Evolutionary conservation across 1,284 basidiomycete species (phyloP), one percentile per base, ranked within the genome.

Genomic region (Marasmius sp.): DNA sequence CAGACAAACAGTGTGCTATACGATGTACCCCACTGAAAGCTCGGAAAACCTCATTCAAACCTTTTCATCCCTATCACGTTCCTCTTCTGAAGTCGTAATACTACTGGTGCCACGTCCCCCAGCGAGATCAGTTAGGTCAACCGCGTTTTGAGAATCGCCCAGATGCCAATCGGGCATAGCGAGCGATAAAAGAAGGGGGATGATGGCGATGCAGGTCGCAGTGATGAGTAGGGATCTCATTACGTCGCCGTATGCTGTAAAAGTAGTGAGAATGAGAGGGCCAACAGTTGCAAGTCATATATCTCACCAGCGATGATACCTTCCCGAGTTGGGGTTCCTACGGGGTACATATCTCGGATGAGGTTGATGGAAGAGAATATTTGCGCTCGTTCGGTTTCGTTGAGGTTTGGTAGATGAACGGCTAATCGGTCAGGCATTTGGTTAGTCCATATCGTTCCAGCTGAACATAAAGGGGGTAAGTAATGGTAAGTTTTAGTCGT

Each of bases 351-450:
- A 64, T 80, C 80, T 37, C 71, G 61, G 16, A 78, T 75, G 38
- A 82, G 83, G 53, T 74, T 77, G 67, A 88, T 83, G n/a, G 79
- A 81, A 2, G 83, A 82, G 66, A 81, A 88, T 0, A 86, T 73
- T 47, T 64, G 62, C 1, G 69, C 72, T 6, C 77, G 74, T 11
- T 79, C 74, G 0, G 69, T 73, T 38, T 73, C 70, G 6, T 72
- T 66, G 38, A 81, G 68, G 64, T 74, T 72, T 0, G 87, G 80
- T 5, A 93, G 78, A 67, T 86, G 74, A 49, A 75, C 66, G 2
- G 76, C 81, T 8, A 94, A 80, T 61, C 83, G 81, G 0, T 66
- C 67, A 16, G 90, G 91, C 85, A 89, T 85, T 22, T 78, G 71
- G 61, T 80, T 79, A 18, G 81, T 80, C 82, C 87, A 89, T 64